Evolutionary conservation across 1,139 yeast species (phyloP).

Genomic region (Zygoascus sp.): DNA sequence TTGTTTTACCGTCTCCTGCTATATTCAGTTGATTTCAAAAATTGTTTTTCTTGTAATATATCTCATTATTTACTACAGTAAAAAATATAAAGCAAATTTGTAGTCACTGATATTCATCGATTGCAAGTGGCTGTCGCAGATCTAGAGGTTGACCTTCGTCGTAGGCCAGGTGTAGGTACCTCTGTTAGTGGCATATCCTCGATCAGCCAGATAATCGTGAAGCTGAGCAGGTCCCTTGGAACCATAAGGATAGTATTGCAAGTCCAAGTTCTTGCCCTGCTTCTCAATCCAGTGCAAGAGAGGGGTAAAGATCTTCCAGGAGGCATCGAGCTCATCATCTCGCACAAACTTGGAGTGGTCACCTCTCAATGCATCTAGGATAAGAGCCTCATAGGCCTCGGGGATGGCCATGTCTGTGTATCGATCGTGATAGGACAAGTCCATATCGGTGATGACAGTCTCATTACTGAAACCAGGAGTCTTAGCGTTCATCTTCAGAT

Average conservation of each 20-base stretch:
- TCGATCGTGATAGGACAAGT: constrained; percentile 76
- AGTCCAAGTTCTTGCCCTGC: constrained; percentile 33
- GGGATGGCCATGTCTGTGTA: constrained; percentile 82
- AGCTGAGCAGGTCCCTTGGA: constrained; percentile 80
- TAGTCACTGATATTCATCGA: too few relatives aligned
- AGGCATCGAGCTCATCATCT: constrained; percentile 92
- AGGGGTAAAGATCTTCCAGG: constrained; percentile 94
- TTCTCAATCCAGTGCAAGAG: constrained; percentile 69
- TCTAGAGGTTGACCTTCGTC: constrained; percentile 28
- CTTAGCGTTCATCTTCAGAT: constrained; percentile 86
- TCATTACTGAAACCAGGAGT: constrained; percentile 78
- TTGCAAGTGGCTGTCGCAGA: too few relatives aligned
- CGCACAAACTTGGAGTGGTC: constrained; percentile 97
- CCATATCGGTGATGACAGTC: constrained; percentile 83
- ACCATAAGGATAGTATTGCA: constrained; percentile 84
- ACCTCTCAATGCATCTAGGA: constrained; percentile 84
- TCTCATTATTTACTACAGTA: background rate
- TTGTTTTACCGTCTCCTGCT: too few relatives aligned
- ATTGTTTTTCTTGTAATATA: background rate
- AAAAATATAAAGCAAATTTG: background rate
- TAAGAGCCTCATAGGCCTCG: constrained; percentile 94
- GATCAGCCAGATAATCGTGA: constrained; percentile 54
- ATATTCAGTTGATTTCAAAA: too few relatives aligned
- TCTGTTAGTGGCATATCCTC: constrained; percentile 61
- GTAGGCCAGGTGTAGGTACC: constrained; percentile 30